Evolutionary conservation across 2,329 filamentous ascomycete species (phyloP).

Genomic region (Claviceps fusiformis): DNA sequence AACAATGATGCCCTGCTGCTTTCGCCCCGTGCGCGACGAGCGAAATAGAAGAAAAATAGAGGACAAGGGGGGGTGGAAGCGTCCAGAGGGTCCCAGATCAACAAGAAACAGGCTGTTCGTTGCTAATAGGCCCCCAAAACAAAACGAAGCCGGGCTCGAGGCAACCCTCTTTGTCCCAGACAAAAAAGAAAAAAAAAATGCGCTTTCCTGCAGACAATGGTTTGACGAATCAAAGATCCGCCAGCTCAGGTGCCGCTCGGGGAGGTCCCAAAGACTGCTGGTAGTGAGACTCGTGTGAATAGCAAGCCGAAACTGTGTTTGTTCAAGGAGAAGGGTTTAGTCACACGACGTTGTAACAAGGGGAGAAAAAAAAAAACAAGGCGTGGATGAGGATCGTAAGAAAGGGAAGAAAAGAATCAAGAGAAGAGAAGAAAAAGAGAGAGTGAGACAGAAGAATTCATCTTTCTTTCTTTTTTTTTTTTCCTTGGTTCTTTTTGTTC

Average conservation of each 20-base stretch:
- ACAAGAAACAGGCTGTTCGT: too few species aligned
- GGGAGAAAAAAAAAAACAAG: neutral
- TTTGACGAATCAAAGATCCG: neutral
- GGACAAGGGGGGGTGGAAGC: neutral
- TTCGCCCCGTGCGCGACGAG: neutral
- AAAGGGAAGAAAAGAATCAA: too few species aligned
- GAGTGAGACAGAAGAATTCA: neutral
- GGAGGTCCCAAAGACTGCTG: neutral
- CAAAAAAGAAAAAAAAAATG: neutral
- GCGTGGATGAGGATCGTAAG: too few species aligned
- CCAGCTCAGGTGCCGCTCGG: neutral
- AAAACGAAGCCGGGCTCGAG: too few species aligned
- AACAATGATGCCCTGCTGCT: neutral
- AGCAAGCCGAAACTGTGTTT: neutral
- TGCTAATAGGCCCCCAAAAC: too few species aligned
- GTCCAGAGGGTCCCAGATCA: neutral
- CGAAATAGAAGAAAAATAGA: neutral
- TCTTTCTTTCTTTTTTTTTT: too few species aligned
- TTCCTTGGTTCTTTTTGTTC: too few species aligned
- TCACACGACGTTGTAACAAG: neutral
- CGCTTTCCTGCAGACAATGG: neutral
- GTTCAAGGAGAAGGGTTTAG: neutral
- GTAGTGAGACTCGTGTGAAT: neutral
- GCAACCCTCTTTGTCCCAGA: neutral
- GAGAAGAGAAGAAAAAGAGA: neutral